Evolutionary conservation across 2,329 filamentous ascomycete species (phyloP), one percentile per base, ranked within the genome.

Genomic region (Cordyceps cateniannulata): DNA sequence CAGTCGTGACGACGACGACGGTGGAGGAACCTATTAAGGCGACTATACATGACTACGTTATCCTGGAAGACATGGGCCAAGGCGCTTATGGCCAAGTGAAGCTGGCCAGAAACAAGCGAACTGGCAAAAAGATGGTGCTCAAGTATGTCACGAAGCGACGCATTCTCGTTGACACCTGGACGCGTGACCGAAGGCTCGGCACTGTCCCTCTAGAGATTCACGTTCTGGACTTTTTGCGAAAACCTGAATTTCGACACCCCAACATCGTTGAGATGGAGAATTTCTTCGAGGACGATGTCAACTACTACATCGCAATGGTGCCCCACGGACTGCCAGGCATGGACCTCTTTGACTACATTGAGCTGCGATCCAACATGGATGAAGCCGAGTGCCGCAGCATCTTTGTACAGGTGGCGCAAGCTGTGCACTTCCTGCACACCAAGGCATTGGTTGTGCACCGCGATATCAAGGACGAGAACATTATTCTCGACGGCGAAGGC

Each of bases 291-390:
- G 91, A 96, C 66, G 87, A 91, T 65, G 80, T 87, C 68, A 98
- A 99, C 71, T 99, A 99, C 76, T 99, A 99, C 74, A 99, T 99
- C 67, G 95, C 98, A 73, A 99, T 98, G 91, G 82, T 90, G 16
- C 95, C 95, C 0, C 95, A 98, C 69, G 95, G 95, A 1, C 80
- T 97, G 42, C 95, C 95, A 0, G 95, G 95, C 14, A 98, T 99
- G 93, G 95, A 99, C 73, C 82, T 99, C 2, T 99, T 99, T 70
- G 95, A 99, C 75, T 99, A 99, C 73, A 99, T 99, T 66, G 95
- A 99, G 74, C 82, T 99, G 59, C 88, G 93, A 27, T 87, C 92
- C 50, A 97, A 93, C 69, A 99, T 99, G 95, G 91, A 96, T 58
- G 95, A 99, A 76, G 81, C 84, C 8, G 95, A 99, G 72, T 96